Evolutionary conservation across 192 early-diverging fungal genomes (phyloP).

Genomic region (Coemansia sp.): DNA sequence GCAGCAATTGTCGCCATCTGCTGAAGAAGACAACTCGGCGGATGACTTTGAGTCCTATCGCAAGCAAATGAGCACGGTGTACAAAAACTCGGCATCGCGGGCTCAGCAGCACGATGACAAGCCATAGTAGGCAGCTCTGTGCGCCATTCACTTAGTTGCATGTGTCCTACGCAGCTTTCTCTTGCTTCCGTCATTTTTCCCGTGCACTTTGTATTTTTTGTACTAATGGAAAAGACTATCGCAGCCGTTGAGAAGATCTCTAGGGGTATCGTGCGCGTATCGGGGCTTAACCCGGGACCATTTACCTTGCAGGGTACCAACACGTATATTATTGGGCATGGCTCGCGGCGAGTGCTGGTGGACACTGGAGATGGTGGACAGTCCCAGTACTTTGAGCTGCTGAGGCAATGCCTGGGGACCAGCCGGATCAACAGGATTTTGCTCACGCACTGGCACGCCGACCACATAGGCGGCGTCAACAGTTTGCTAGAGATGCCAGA

Average conservation of each 20-base stretch:
- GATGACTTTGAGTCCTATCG: constrained; percentile 27
- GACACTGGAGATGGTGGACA: constrained; percentile 76
- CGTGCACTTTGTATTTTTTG: not conserved
- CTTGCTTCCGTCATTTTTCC: not conserved
- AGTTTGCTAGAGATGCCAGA: constrained; percentile 18
- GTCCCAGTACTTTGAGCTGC: constrained; percentile 59
- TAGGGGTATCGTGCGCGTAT: constrained; percentile 60
- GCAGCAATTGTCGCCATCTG: not conserved
- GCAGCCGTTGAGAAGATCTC: constrained; percentile 55
- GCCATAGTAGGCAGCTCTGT: not conserved
- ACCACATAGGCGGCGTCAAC: constrained; percentile 72
- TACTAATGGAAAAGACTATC: constrained; percentile 54
- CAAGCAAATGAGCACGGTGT: constrained; percentile 35
- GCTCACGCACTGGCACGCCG: constrained; percentile 76
- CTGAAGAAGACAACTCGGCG: not conserved
- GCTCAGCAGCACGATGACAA: not conserved
- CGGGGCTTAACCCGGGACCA: constrained; percentile 76
- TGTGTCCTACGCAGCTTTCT: too few species aligned
- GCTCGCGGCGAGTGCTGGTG: constrained; percentile 63
- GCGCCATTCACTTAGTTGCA: too few species aligned
- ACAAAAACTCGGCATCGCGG: constrained; percentile 2
- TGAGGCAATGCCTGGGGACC: constrained; percentile 55
- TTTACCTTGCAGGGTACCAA: constrained; percentile 88
- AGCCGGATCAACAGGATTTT: constrained; percentile 61
- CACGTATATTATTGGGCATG: constrained; percentile 82